A percentile compares a stretch with the other conserved stretches of the same genome.
These are phyloP conservation scores for Metschnikowia lachancei DNA, from an alignment of 805 yeast species.

Conservation along the genomic window DNA sequence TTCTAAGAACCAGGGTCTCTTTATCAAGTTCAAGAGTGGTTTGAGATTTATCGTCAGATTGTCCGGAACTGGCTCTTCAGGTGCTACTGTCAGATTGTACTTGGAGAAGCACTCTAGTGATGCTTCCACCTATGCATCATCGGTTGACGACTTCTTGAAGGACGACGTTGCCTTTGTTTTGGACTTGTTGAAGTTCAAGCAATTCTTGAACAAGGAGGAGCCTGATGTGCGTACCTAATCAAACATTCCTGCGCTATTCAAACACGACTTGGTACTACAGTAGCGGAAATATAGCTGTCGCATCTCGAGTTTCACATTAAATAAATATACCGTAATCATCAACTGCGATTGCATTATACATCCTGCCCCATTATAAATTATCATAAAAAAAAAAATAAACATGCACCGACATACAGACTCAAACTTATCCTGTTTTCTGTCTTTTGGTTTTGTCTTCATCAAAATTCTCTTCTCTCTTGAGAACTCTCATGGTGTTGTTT, in stretches of 20 bases:
- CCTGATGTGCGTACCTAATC: constrained; percentile 83
- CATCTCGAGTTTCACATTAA: background rate
- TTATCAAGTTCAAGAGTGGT: constrained; percentile 75
- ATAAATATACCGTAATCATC: background rate
- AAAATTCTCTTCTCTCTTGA: constrained; percentile 15
- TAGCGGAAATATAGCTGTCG: background rate
- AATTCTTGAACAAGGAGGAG: constrained; percentile 72
- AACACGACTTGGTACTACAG: constrained; percentile 44
- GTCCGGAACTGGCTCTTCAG: constrained; percentile 97
- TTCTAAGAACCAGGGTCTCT: constrained; percentile 84
- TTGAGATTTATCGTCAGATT: constrained; percentile 83
- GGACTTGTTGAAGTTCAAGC: constrained; percentile 65
- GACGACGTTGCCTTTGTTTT: constrained; percentile 63
- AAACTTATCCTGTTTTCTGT: constrained; percentile 9
- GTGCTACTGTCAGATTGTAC: constrained; percentile 93
- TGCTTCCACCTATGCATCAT: constrained; percentile 41
- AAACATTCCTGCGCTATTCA: background rate
- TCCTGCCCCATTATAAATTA: background rate
- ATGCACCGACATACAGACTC: background rate
- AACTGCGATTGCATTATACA: background rate
- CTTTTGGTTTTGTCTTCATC: constrained; percentile 14
- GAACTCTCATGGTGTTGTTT: constrained; percentile 11
- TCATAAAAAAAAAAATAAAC: background rate
- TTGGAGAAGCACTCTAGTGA: constrained; percentile 79
- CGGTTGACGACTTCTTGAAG: constrained; percentile 67